phyloP scores from a whole-genome alignment of 2,329 filamentous ascomycete species.

The Ambrosiella cleistominuta region DNA sequence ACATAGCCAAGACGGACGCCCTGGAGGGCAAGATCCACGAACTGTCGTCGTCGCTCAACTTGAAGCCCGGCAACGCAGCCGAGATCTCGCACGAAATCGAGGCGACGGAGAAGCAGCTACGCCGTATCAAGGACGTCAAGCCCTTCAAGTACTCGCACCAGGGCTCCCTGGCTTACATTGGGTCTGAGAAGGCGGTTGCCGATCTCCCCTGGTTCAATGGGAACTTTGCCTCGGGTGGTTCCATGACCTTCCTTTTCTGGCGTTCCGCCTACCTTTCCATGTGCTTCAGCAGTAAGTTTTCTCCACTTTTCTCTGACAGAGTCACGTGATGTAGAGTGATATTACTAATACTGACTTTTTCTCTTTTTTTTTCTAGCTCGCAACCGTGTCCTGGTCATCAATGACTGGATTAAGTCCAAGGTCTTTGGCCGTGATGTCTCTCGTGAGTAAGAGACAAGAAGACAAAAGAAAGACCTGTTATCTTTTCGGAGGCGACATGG shows the following conservation, averaged over 20 bases:
- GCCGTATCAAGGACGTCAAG: conserved; percentile 82
- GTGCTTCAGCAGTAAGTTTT: conserved; percentile 92
- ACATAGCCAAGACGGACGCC: conserved; percentile 85
- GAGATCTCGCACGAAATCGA: conserved; percentile 61
- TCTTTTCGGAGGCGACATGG: too few species aligned
- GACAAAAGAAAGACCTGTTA: too few species aligned
- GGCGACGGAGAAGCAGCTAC: conserved; percentile 66
- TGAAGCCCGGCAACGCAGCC: conserved; percentile 47
- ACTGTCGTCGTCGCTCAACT: conserved; percentile 45
- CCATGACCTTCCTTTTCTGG: conserved; percentile 96
- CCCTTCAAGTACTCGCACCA: conserved; percentile 98
- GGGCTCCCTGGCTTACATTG: conserved; percentile 92
- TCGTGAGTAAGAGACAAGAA: conserved; percentile 40
- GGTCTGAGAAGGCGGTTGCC: conserved; percentile 91
- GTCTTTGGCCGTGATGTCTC: conserved; percentile 91
- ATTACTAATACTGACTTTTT: conserved; percentile 14
- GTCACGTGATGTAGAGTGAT: not conserved
- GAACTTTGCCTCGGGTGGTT: conserved; percentile 85
- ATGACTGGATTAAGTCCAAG: conserved; percentile 97
- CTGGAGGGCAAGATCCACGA: conserved; percentile 60
- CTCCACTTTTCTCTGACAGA: too few species aligned
- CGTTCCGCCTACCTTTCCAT: conserved; percentile 94
- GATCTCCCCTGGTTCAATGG: conserved; percentile 96
- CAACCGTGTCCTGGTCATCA: conserved; percentile 78
- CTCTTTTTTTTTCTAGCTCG: conserved; percentile 39